Evolutionary conservation across 1,139 yeast genomes (phyloP).

Genomic region (Blastobotrys malaysiensis): DNA sequence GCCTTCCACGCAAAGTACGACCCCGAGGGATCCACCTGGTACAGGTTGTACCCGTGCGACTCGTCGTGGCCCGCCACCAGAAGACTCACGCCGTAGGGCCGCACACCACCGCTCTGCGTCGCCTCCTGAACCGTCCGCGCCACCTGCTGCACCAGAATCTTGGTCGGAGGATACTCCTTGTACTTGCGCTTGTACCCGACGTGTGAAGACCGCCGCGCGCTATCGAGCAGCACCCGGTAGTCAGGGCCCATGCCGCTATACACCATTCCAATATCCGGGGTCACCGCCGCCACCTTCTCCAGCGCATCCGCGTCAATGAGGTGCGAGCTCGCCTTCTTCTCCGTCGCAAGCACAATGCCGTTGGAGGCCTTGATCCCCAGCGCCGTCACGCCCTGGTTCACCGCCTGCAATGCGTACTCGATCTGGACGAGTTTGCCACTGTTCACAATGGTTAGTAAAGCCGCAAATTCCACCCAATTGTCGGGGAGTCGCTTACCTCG

Average conservation of each 20-base stretch:
- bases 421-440: slow-evolving; percentile 97
- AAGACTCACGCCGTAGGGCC: slow-evolving; percentile 95
- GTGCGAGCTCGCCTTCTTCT: slow-evolving; percentile 79
- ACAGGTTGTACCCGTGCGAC: slow-evolving; percentile 71
- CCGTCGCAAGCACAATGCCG: slow-evolving; percentile 96
- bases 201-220: slow-evolving; percentile 90
- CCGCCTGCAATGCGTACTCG: slow-evolving; percentile 96
- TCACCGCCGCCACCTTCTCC: slow-evolving; percentile 73
- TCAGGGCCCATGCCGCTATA: slow-evolving; percentile 99
- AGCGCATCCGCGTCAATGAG: slow-evolving; percentile 71
- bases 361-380: slow-evolving; percentile 94
- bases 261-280: slow-evolving; percentile 95
- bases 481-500: slow-evolving; percentile 57
- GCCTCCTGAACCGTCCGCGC: slow-evolving; percentile 98
- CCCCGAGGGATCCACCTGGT: slow-evolving; percentile 98
- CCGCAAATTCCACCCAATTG: background rate
- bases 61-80: slow-evolving; percentile 94
- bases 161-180: slow-evolving; percentile 96
- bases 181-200: slow-evolving; percentile 87
- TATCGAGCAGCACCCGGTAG: slow-evolving; percentile 88
- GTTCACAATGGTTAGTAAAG: slow-evolving; percentile 14
- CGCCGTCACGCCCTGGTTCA: slow-evolving; percentile 95
- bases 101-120: slow-evolving; percentile 96
- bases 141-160: slow-evolving; percentile 86
- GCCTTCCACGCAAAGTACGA: slow-evolving; percentile 99